A percentile compares a stretch with the other conserved stretches of the same genome.
Conservation (phyloP, 2,329 filamentous ascomycete species). For the Ceratocystis harringtonii region DNA sequence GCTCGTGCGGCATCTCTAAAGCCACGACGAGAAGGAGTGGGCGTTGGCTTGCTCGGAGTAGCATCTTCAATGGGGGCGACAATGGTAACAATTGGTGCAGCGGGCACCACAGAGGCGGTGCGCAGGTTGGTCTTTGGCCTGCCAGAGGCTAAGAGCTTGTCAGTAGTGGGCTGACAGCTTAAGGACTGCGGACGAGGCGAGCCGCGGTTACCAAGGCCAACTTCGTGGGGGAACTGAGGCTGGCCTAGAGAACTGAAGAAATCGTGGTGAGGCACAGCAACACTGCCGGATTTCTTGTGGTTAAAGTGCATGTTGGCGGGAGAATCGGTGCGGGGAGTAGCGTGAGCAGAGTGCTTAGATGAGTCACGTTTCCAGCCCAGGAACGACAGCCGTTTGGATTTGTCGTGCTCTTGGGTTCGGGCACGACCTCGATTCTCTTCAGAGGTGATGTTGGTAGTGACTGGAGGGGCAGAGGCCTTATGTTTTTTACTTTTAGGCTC, state of each 20-base stretch:
- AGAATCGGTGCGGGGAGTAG: background rate
- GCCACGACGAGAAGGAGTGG: constrained; percentile 3
- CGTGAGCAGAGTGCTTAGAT: constrained; percentile 3
- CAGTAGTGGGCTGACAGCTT: background rate
- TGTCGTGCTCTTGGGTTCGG: constrained; percentile 9
- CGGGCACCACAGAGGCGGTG: background rate
- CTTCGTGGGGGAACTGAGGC: background rate
- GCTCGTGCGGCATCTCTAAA: constrained; percentile 14
- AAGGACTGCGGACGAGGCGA: constrained; percentile 1
- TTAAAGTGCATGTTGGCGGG: background rate
- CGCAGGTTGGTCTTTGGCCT: background rate
- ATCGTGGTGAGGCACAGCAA: background rate
- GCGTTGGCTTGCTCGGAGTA: background rate
- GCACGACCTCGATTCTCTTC: constrained; percentile 11
- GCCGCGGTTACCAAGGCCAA: background rate
- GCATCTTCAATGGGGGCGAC: background rate
- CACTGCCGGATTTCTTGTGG: background rate
- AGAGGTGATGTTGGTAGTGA: constrained; percentile 12
- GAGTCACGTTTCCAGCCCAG: constrained; percentile 14
- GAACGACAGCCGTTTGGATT: constrained; percentile 13
- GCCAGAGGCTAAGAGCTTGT: background rate
- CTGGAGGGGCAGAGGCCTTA: constrained; percentile 2
- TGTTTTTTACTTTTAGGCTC: constrained; percentile 6
- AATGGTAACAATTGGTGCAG: constrained; percentile 12
- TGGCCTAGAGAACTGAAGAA: background rate